A percentile compares a stretch with the other conserved stretches of the same genome.
Evolutionary conservation across 352 stramenopile species (phyloP).

Genomic region (Phytophthora pisi): DNA sequence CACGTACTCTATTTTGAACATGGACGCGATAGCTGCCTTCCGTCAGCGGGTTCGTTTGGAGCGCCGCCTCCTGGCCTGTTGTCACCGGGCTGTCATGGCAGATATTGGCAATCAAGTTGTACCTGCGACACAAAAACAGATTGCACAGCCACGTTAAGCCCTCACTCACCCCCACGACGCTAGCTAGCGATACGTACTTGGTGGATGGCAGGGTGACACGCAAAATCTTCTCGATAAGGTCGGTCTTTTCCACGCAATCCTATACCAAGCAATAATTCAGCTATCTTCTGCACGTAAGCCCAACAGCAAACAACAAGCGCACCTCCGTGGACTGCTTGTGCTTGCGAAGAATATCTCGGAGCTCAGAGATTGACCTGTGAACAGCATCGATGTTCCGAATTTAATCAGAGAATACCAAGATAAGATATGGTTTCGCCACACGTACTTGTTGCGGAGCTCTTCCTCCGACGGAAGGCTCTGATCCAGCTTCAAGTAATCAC

Average conservation of each 20-base stretch:
- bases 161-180: neutral
- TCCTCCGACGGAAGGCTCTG: conserved; percentile 53
- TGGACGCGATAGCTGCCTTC: conserved; percentile 97
- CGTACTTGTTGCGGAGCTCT: conserved; percentile 53
- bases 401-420: neutral
- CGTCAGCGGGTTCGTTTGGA: conserved; percentile 94
- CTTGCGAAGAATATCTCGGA: conserved; percentile 63
- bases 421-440: neutral
- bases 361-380: conserved; percentile 64
- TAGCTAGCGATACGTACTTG: conserved; percentile 43
- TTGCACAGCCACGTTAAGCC: conserved; percentile 6
- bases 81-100: conserved; percentile 96
- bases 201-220: conserved; percentile 60
- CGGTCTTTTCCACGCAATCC: conserved; percentile 81
- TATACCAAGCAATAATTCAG: conserved; percentile 13
- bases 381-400: neutral
- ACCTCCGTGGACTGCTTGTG: conserved; percentile 57
- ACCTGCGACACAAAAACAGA: conserved; percentile 69
- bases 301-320: conserved; percentile 1
- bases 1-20: conserved; percentile 91
- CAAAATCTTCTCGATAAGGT: conserved; percentile 77
- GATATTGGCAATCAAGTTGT: conserved; percentile 98
- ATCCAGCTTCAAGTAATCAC: conserved; percentile 83
- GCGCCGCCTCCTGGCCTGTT: conserved; percentile 88
- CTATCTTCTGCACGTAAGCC: neutral